Evolutionary conservation across 306 rosid genomes (phyloP), one percentile per base, ranked within the genome.

Genomic region (Hippophae tibetana): DNA sequence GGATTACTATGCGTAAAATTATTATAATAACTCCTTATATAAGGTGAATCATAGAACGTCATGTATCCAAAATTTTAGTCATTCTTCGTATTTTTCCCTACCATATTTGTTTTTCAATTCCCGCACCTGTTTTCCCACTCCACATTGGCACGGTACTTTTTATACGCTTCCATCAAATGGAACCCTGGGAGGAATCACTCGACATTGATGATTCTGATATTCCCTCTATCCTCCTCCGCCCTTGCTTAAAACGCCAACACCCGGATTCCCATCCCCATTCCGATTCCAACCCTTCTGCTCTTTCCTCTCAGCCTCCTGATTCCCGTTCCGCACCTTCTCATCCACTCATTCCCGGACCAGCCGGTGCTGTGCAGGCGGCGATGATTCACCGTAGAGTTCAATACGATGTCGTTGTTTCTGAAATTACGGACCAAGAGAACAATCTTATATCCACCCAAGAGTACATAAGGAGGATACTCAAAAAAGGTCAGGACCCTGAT

Each of bases 311-410:
- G 1, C 63, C 25, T 55, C 48, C 54, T 41, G 4, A 68, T 8
- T 48, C 58, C 40, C 42, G 61, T 10, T 18, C 70, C 5, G 3
- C 67, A 2, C 1, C 76, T 5, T 31, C 74, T 13, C 59, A 58
- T 31, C 42, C 18, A 9, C 74, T 77, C 31, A 81, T 90, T 79
- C 92, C 95, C 0, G 96, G 95, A 3, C 98, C 96, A 6, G 97
- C 97, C 60, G 89, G 94, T 44, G 74, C 76, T 0, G 69, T 85
- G 42, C 98, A 87, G 62, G 70, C 83, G 6, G 95, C 88, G 53
- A 81, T 83, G 81, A 18, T 18, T 18, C 79, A 69, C 56, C 95
- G 80, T 42, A 68, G 74, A 70, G 60, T 65, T 58, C 69, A n/a
- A 7, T 48, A 18, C 26, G 66, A 38, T 25, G 47, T n/a, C 23